phyloP scores from a whole-genome alignment of 805 yeast genomes.

The Monosporozyma unispora region DNA sequence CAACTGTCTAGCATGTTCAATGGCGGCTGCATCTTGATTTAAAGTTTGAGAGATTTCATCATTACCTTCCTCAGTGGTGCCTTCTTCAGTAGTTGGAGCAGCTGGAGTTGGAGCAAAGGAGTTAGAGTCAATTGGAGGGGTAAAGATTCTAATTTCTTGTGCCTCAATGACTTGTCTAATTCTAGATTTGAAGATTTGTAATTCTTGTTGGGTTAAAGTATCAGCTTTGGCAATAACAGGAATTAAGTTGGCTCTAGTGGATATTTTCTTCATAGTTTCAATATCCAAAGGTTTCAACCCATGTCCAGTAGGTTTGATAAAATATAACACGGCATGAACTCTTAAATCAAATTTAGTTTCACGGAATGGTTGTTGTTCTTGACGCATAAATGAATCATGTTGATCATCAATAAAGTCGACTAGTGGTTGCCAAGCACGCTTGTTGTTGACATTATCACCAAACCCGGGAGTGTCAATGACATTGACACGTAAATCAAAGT shows the following conservation, averaged over 20 bases:
- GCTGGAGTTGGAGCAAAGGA: conserved; percentile 6
- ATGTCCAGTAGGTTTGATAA: conserved; percentile 87
- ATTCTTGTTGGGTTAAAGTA: conserved; percentile 64
- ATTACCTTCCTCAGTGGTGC: not conserved
- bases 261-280: conserved; percentile 75
- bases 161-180: conserved; percentile 77
- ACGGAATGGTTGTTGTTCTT: conserved; percentile 86
- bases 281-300: conserved; percentile 81
- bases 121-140: conserved; percentile 61
- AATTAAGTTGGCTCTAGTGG: conserved; percentile 73
- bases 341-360: conserved; percentile 60
- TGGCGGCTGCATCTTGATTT: conserved; percentile 51
- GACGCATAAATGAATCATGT: conserved; percentile 80
- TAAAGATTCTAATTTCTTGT: conserved; percentile 73
- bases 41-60: not conserved
- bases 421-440: conserved; percentile 78
- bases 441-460: conserved; percentile 83
- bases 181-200: conserved; percentile 59
- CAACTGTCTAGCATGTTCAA: conserved; percentile 71
- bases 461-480: conserved; percentile 90
- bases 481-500: conserved; percentile 66
- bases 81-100: too few relatives aligned
- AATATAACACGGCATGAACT: conserved; percentile 85
- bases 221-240: conserved; percentile 89
- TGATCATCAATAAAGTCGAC: conserved; percentile 87